Percentiles rank a stretch among this genome's conserved stretches.
Conservation (phyloP, 106 monocot genomes). For the Cymbidium sinense region DNA sequence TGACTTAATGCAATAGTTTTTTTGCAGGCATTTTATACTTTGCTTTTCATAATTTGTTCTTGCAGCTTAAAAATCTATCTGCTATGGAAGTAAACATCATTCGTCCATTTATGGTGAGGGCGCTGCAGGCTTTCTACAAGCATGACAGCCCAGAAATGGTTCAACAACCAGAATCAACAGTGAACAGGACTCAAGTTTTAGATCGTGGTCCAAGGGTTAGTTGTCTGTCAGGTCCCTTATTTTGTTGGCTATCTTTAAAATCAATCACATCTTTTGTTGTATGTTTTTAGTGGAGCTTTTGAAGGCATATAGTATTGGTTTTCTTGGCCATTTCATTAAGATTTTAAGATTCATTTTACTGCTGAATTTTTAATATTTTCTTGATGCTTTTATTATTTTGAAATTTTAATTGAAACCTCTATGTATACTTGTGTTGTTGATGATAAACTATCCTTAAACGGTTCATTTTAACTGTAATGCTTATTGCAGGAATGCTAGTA, state of each 20-base stretch:
- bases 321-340: neutral
- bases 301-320: neutral
- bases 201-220: slow-evolving; percentile 90
- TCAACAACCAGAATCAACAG: slow-evolving; percentile 48
- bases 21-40: neutral
- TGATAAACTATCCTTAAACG: neutral
- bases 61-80: slow-evolving; percentile 96
- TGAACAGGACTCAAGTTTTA: slow-evolving; percentile 36
- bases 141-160: slow-evolving; percentile 82
- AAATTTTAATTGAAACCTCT: neutral
- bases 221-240: neutral
- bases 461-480: neutral
- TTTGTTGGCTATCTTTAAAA: neutral
- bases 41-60: neutral
- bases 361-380: neutral
- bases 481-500: neutral
- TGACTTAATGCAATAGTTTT: neutral
- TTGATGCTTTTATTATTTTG: neutral
- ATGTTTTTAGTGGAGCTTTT: neutral
- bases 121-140: slow-evolving; percentile 89
- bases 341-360: neutral
- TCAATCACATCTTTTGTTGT: neutral
- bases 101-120: slow-evolving; percentile 80
- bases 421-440: neutral
- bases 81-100: slow-evolving; percentile 98